Conservation (phyloP, 2,329 filamentous ascomycete species). For the Diaporthe nobilis region DNA sequence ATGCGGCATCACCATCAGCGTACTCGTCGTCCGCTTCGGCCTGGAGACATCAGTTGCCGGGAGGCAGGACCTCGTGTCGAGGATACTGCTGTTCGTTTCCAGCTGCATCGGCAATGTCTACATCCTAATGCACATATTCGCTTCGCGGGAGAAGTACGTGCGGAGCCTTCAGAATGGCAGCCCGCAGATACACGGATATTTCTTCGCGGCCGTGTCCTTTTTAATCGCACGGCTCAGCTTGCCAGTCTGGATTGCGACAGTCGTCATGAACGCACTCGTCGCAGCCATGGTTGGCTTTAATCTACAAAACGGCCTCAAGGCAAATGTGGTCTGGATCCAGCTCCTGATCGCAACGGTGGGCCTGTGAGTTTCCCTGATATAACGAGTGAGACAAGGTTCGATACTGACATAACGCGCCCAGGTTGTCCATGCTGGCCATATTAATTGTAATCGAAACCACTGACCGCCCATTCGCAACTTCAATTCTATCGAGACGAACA, state of each 20-base stretch:
- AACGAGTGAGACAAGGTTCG: too few species aligned
- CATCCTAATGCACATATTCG: conserved; percentile 37
- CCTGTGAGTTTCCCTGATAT: conserved; percentile 18
- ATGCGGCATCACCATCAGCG: conserved; percentile 28
- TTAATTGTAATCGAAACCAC: conserved; percentile 36
- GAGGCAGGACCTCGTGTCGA: conserved; percentile 28
- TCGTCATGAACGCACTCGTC: conserved; percentile 35
- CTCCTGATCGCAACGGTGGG: conserved; percentile 23
- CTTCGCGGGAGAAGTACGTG: conserved; percentile 32
- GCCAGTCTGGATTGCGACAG: conserved; percentile 36
- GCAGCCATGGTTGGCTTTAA: conserved; percentile 30
- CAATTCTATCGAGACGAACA: conserved; percentile 17
- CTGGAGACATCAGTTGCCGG: neutral
- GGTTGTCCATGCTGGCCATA: conserved; percentile 32
- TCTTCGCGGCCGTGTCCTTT: conserved; percentile 34
- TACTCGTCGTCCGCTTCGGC: conserved; percentile 32
- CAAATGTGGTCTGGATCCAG: conserved; percentile 36
- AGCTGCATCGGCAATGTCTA: conserved; percentile 38
- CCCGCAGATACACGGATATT: conserved; percentile 35
- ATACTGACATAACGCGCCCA: neutral
- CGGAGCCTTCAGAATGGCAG: conserved; percentile 28
- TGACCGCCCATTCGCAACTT: conserved; percentile 39
- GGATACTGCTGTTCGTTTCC: conserved; percentile 35
- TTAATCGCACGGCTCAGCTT: conserved; percentile 31
- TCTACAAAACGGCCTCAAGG: neutral